phyloP scores from a whole-genome alignment of 768 basidiomycete species.

The Tubosaeta sp. region DNA sequence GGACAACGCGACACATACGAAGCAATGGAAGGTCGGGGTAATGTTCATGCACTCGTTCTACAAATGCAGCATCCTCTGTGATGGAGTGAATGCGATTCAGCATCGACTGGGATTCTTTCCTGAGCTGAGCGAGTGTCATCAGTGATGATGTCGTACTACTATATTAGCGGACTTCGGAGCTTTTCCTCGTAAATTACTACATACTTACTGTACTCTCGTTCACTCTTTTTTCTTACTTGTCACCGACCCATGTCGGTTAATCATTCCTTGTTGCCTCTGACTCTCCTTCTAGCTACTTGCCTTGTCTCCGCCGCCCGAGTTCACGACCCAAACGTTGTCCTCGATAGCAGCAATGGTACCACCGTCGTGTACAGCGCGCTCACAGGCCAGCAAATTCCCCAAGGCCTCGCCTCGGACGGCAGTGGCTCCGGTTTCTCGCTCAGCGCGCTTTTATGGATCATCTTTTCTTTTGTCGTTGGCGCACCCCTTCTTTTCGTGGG shows the following conservation, averaged over 20 bases:
- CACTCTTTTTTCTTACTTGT: conserved; percentile 11
- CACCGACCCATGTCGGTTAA: conserved; percentile 24
- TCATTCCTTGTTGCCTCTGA: conserved; percentile 16
- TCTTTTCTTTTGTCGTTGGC: conserved; percentile 48
- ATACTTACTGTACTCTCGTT: conserved; percentile 12
- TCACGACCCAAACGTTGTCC: conserved; percentile 29
- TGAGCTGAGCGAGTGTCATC: conserved; percentile 43
- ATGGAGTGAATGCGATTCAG: conserved; percentile 90
- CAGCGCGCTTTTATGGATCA: conserved; percentile 56
- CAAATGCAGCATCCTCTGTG: conserved; percentile 68
- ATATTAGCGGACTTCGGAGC: too few relatives aligned
- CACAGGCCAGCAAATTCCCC: conserved; percentile 43
- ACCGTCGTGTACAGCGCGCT: conserved; percentile 41
- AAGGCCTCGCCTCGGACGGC: conserved; percentile 58
- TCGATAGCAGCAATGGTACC: conserved; percentile 31
- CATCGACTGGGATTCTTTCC: conserved; percentile 69
- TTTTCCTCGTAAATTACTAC: too few relatives aligned
- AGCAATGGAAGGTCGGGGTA: conserved; percentile 53
- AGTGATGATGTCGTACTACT: too few relatives aligned
- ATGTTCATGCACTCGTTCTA: conserved; percentile 45
- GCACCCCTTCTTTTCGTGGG: conserved; percentile 52
- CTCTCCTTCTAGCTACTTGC: conserved; percentile 11
- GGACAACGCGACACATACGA: conserved; percentile 35
- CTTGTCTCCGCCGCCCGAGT: conserved; percentile 17
- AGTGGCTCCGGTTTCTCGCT: conserved; percentile 45